Evolutionary conservation across 192 early-diverging fungal genomes (phyloP), one percentile per base, ranked within the genome.

Genomic region (Backusella mclennaniae): DNA sequence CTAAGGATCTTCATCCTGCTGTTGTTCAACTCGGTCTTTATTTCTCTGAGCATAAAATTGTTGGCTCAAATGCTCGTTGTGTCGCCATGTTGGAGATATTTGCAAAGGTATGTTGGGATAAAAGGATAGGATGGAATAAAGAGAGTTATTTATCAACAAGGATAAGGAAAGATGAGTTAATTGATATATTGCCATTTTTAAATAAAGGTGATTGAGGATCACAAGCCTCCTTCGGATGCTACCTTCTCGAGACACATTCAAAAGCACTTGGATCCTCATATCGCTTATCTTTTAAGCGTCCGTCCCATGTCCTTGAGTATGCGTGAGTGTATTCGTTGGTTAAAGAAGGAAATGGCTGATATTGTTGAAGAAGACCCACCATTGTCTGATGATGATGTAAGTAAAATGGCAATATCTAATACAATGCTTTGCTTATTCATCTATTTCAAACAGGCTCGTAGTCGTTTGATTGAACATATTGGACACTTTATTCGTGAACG

Each of bases 301-400:
- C 91, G 98, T 33, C 88, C 92, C 6, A 90, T 98, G 88, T 93
- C 94, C n/a, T 90, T 95, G 35, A 93, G 93, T 80, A 98, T 99
- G 96, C 92, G 93, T 74, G 95, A 93, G 26, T 94, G 95, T 26
- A 96, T 98, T 73, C 89, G 96, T 46, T 92, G 90, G 74, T 81
- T 99, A 44, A 98, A 98, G 84, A 87, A 89, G 77, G 92, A 96
- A 76, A 95, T 98, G 77, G 80, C 91, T 4, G 87, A 90, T 80
- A 95, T 98, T 79, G 84, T 91, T 6, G 87, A 90, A 71, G 83
- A 92, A n/a, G 88, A 92, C 73, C 83, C 92, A 53, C 93, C 94
- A 38, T 82, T 94, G n/a, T 84, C 93, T 1, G 98, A 98, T 78
- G 91, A 92, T 71, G 92, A 95, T 72, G 96, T 95, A 93, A 86